Percentiles rank a stretch among this genome's conserved stretches.
Evolutionary conservation across 345 rosid species (phyloP).

Genomic region (Turnera subulata): DNA sequence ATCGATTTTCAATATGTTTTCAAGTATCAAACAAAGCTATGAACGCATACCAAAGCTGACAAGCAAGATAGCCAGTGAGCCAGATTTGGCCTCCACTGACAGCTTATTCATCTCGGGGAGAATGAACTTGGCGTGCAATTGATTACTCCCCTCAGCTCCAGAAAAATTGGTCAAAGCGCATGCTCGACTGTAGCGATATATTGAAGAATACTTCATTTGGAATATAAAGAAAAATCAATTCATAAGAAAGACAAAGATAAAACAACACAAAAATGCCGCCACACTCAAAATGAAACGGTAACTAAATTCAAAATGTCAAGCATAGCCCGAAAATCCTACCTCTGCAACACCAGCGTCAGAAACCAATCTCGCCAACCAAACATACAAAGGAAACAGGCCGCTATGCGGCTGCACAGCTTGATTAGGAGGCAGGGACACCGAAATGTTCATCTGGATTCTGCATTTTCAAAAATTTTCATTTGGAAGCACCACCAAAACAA

Average conservation of each 20-base stretch:
- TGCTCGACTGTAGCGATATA: constrained; percentile 76
- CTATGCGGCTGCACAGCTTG: constrained; percentile 45
- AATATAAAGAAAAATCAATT: constrained; percentile 28
- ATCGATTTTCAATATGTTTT: constrained; percentile 3
- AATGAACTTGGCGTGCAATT: constrained; percentile 66
- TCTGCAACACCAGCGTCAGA: constrained; percentile 49
- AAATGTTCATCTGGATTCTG: constrained; percentile 77
- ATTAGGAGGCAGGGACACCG: constrained; percentile 45
- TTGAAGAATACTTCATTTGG: constrained; percentile 78
- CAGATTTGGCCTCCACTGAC: constrained; percentile 68
- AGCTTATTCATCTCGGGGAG: constrained; percentile 86
- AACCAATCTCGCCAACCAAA: constrained; percentile 72
- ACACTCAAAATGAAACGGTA: neutral
- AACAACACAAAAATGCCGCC: neutral
- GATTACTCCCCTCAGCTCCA: constrained; percentile 62
- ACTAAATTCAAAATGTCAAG: neutral
- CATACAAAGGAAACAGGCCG: constrained; percentile 64
- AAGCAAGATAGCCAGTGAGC: constrained; percentile 75
- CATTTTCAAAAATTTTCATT: constrained; percentile 13
- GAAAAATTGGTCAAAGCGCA: constrained; percentile 67
- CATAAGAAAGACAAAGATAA: constrained; percentile 16
- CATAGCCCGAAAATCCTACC: constrained; percentile 38
- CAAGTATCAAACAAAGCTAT: neutral
- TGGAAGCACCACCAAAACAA: too few species aligned
- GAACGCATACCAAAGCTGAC: constrained; percentile 71